Conservation (phyloP, 2,329 filamentous ascomycete species). For the Ophiostoma fasciatum region DNA sequence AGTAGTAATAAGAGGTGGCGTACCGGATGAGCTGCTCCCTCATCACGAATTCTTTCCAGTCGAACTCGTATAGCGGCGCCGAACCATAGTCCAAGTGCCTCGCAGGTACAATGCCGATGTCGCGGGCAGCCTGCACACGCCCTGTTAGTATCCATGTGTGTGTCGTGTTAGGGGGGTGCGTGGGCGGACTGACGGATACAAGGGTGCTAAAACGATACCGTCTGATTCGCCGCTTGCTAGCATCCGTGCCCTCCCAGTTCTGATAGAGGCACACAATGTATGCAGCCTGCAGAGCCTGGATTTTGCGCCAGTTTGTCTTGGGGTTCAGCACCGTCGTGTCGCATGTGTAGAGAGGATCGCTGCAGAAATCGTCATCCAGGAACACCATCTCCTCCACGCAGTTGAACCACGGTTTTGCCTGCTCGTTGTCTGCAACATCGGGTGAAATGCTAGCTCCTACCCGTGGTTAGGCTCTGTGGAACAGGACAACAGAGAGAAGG, state of each 20-base stretch:
- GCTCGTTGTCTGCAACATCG: not conserved
- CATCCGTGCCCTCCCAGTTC: conserved; percentile 6
- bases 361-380: conserved; percentile 4
- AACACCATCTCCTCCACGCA: conserved; percentile 5
- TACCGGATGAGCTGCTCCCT: conserved; percentile 4
- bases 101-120: conserved; percentile 3
- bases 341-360: not conserved
- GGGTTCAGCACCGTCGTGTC: not conserved
- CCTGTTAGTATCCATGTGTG: too few species aligned
- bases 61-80: not conserved
- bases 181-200: too few species aligned
- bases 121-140: too few species aligned
- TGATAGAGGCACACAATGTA: conserved; percentile 5
- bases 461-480: too few species aligned
- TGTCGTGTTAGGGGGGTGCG: too few species aligned
- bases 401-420: conserved; percentile 4
- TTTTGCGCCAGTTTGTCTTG: not conserved
- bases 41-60: conserved; percentile 2
- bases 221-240: conserved; percentile 4
- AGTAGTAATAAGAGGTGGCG: too few species aligned
- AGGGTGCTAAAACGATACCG: conserved; percentile 5
- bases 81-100: conserved; percentile 2
- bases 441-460: conserved; percentile 3
- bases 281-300: conserved; percentile 4
- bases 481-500: too few species aligned